Evolutionary conservation across 2,329 filamentous ascomycete species (phyloP), one percentile per base, ranked within the genome.

Genomic region (Curvularia spicifera): DNA sequence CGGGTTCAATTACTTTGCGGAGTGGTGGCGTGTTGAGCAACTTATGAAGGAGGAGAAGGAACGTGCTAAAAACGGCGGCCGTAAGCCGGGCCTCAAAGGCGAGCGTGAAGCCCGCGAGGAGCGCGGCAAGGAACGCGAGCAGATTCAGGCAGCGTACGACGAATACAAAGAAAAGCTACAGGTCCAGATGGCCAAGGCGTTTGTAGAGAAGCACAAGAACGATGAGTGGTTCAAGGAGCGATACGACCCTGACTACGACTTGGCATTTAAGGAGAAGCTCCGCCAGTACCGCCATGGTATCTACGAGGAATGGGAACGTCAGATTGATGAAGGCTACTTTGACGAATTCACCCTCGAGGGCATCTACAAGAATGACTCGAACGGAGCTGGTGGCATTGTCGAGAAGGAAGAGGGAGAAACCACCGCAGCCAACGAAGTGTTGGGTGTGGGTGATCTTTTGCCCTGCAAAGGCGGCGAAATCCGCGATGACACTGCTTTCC

Each of bases 221-320:
- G 95, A 99, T 76, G 94, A 99, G 74, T 99, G 95, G 95, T 99
- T 99, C 80, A 91, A 89, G 68, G 95, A 99, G 78, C 89, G 92
- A 74, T 99, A 99, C 70, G 89, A 96, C 29, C 86, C 91, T 0
- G 91, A 95, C 66, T 87, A 94, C 53, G 85, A 91, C 51, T 89
- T 93, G 65, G 83, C 85, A 1, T 87, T 97, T 70, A 88, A 90
- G 55, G 81, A 82, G 59, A 89, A 91, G 70, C 81, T 98, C 52
- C 90, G 89, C 76, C 89, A 93, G 46, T 93, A 91, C 73, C 89
- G 96, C 46, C 87, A 89, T 40, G 87, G 86, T 13, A 86, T 88
- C 51, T 97, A 95, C 76, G 86, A 84, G 46, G 91, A 95, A 68
- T 99, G 95, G 94, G 89, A 94, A 71, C 88, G 88, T 62, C 94